phyloP scores from a whole-genome alignment of 1,139 yeast species.

The Kurtzmaniella quercitrusa region DNA sequence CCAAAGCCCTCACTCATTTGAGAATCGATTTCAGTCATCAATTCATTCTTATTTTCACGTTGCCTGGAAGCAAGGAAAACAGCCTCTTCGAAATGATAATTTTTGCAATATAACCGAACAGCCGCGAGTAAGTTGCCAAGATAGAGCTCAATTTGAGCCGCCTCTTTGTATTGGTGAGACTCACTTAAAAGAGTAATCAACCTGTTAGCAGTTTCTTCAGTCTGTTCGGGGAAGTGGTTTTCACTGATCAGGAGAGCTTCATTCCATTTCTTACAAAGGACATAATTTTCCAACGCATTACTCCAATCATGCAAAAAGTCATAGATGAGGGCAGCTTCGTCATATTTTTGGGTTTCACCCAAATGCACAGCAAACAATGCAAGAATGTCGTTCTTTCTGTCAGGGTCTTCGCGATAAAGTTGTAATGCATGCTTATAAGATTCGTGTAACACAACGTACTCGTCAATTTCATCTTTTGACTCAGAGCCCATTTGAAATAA shows the following conservation, averaged over 20 bases:
- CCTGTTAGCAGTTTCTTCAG: conserved; percentile 47
- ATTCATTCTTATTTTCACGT: conserved; percentile 33
- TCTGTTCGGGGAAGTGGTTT: conserved; percentile 22
- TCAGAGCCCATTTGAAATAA: conserved; percentile 49
- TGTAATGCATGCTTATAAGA: conserved; percentile 68
- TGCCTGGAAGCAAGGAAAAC: conserved; percentile 52
- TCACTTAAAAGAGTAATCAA: conserved; percentile 60
- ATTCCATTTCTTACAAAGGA: conserved; percentile 73
- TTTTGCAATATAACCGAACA: conserved; percentile 66
- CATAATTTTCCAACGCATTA: conserved; percentile 67
- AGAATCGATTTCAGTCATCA: conserved; percentile 59
- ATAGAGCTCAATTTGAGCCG: conserved; percentile 73
- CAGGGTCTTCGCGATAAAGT: conserved; percentile 56
- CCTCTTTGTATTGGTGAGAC: conserved; percentile 72
- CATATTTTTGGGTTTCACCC: conserved; percentile 49
- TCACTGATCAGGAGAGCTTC: conserved; percentile 70
- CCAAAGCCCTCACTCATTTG: conserved; percentile 87
- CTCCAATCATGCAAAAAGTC: conserved; percentile 60
- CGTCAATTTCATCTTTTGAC: conserved; percentile 57
- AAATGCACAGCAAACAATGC: conserved; percentile 60
- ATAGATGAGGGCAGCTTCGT: conserved; percentile 73
- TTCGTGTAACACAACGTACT: conserved; percentile 70
- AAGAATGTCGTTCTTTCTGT: conserved; percentile 53
- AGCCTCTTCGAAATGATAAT: conserved; percentile 73
- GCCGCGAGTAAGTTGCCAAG: conserved; percentile 62